phyloP scores from a whole-genome alignment of 768 basidiomycete genomes.

The Rhodotorula kratochvilovae region DNA sequence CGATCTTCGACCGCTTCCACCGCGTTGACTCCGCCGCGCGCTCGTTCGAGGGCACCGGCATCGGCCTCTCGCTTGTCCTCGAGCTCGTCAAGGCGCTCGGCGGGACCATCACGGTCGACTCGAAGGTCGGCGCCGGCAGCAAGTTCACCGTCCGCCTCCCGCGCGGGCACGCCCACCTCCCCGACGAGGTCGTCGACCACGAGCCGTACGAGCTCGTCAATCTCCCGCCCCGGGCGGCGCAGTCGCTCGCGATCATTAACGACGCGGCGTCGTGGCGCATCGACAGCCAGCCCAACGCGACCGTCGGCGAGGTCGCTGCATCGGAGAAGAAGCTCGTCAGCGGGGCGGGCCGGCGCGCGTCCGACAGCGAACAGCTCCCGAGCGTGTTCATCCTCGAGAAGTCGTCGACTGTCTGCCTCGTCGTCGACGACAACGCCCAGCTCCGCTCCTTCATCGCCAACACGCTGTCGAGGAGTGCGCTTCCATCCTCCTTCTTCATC shows the following conservation, averaged over 20 bases:
- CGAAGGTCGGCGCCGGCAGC: constrained; percentile 5
- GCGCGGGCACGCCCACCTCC: constrained; percentile 19
- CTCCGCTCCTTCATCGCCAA: constrained; percentile 17
- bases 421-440: constrained; percentile 19
- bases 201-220: background rate
- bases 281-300: background rate
- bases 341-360: background rate
- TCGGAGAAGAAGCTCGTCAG: background rate
- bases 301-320: too few relatives aligned
- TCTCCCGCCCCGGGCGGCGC: background rate
- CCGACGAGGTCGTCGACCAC: constrained; percentile 5
- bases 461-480: constrained; percentile 7
- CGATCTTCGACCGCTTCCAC: constrained; percentile 37
- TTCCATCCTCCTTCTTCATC: background rate
- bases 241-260: constrained; percentile 11
- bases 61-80: constrained; percentile 34
- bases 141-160: constrained; percentile 17
- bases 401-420: constrained; percentile 6
- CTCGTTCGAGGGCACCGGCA: constrained; percentile 26
- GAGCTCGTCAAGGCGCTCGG: constrained; percentile 35
- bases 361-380: background rate
- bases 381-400: constrained; percentile 23
- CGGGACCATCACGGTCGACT: constrained; percentile 20
- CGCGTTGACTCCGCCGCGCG: constrained; percentile 13
- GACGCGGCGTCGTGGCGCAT: constrained; percentile 19